Percentiles rank a stretch among this genome's conserved stretches.
Conservation (phyloP, 2,329 filamentous ascomycete species). For the Aspergillus aculeatus region DNA sequence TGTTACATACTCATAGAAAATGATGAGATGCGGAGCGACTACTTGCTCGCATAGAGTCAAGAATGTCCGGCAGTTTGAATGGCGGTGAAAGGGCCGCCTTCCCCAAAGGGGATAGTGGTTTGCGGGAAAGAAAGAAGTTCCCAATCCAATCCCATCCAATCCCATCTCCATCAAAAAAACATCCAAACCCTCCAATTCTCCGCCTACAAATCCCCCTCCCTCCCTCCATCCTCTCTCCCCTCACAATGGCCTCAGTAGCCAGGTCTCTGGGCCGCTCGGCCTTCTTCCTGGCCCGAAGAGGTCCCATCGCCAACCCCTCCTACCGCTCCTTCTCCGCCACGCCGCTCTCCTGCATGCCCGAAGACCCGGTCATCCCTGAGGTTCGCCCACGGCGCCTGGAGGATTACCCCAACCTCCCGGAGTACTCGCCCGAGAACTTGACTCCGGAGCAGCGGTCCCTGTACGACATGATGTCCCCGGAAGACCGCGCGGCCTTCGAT, state of each 20-base stretch:
- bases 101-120: slow-evolving; percentile 23
- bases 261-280: slow-evolving; percentile 40
- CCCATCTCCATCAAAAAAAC: slow-evolving; percentile 2
- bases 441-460: slow-evolving; percentile 35
- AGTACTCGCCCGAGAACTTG: slow-evolving; percentile 39
- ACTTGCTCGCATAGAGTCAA: too few species aligned
- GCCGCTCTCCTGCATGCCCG: slow-evolving; percentile 31
- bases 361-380: slow-evolving; percentile 34
- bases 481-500: slow-evolving; percentile 38
- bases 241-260: slow-evolving; percentile 41
- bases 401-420: slow-evolving; percentile 31
- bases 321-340: slow-evolving; percentile 38
- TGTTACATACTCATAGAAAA: too few species aligned
- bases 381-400: slow-evolving; percentile 27
- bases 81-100: not conserved
- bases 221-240: slow-evolving; percentile 14
- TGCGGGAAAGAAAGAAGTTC: too few species aligned
- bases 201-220: slow-evolving; percentile 9
- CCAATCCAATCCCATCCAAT: slow-evolving; percentile 3
- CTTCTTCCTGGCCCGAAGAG: slow-evolving; percentile 33
- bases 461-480: slow-evolving; percentile 40
- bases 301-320: slow-evolving; percentile 20
- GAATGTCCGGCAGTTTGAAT: not conserved
- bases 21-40: too few species aligned
- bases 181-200: slow-evolving; percentile 17